Base-by-base conservation (phyloP, 2,329 filamentous ascomycete species). In the Metarhizium anisopliae region DNA sequence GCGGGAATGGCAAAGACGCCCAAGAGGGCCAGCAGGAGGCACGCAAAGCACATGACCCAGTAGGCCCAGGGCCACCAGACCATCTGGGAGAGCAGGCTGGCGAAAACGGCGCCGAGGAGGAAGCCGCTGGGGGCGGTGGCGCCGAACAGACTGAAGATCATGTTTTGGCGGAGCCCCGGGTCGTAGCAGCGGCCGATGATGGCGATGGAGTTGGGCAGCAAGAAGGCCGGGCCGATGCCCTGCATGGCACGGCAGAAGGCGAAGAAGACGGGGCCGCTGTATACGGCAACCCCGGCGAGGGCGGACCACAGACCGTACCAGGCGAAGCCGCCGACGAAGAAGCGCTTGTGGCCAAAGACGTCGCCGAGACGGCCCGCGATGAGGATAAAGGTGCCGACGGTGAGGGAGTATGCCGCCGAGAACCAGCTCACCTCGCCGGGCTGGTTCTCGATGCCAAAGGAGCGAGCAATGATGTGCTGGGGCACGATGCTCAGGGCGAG, bases 141-240 rank as follows among this genome's bases (percentile, higher is more conserved):
- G 14, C 68, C 69, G 58, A 72, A 72, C 16, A 70, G 40, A 47
- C 65, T 63, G 49, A 72, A 69, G 1, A 68, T 64, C 62, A 71
- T 66, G 8, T 66, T 61, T 58, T 73, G 70, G n/a, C 65, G 66
- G 16, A 57, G 56, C 1, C 71, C 70, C 0, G 65, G 64, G 1
- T 69, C 65, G 60, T 84, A 84, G 1, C 74, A 73, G 0, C 70
- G 68, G 4, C 81, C 80, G 4, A 85, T 65, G 16, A 85, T 71
- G 2, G 80, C 81, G 40, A 85, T 67, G 1, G 70, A 77, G 61
- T 84, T 85, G 0, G 82, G 81, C 18, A 85, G 65, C 50, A 75
- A 61, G 49, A 85, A 71, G 0, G 81, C 77, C 0, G 80, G 77
- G 0, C 81, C 82, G 45, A 81, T 75, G 2, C 78, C 77, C 58